phyloP scores from a whole-genome alignment of 176 grass and related monocot genomes.

The barley (Hordeum vulgare) region MorexV3_pseudomolecules_assembly NC_058521.1:51547620-51548119 shows the following conservation, averaged over 20 bases:
- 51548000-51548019: not conserved
- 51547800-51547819: not conserved
- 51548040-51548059: not conserved
- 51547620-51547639: no score
- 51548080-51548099: constrained; percentile 6
- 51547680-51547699: not conserved
- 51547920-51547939: constrained; percentile 11
- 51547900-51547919: constrained; percentile 32
- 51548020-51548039: not conserved
- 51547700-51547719: not conserved
- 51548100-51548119: constrained; percentile 14
- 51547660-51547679: no score
- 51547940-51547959: not conserved
- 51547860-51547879: constrained; percentile 33
- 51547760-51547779: not conserved
- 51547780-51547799: not conserved
- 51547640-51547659: no score
- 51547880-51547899: not conserved
- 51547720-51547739: not conserved
- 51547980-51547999: constrained; percentile 12
- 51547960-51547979: not conserved
- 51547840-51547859: not conserved
- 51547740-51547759: not conserved
- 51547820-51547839: constrained; percentile 28
- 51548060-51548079: not conserved